phyloP scores from a whole-genome alignment of 495 filamentous ascomycete genomes.

The Xylaria longipes region DNA sequence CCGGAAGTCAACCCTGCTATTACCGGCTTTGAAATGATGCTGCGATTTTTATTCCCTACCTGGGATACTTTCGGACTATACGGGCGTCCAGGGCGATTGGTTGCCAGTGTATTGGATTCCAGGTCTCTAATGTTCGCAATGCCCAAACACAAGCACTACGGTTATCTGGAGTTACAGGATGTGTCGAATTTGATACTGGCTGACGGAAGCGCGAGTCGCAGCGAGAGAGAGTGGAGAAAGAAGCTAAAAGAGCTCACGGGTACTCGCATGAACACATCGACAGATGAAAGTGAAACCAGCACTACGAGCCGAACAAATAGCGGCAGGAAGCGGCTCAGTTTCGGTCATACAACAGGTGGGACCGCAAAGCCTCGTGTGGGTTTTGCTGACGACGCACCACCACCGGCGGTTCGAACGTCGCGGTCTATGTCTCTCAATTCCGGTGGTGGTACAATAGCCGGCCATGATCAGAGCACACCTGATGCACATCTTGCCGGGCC shows the following conservation, averaged over 20 bases:
- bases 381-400: slow-evolving; percentile 66
- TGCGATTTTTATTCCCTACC: slow-evolving; percentile 92
- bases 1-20: slow-evolving; percentile 91
- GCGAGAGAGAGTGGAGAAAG: slow-evolving; percentile 87
- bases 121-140: slow-evolving; percentile 98
- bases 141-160: slow-evolving; percentile 85
- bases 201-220: slow-evolving; percentile 79
- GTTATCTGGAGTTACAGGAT: slow-evolving; percentile 89
- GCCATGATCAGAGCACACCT: not conserved
- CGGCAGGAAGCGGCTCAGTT: slow-evolving; percentile 70
- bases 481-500: slow-evolving; percentile 22
- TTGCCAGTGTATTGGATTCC: slow-evolving; percentile 83
- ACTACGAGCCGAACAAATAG: slow-evolving; percentile 67
- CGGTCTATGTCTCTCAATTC: slow-evolving; percentile 55
- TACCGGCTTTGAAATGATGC: slow-evolving; percentile 93
- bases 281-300: slow-evolving; percentile 50
- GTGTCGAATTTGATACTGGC: slow-evolving; percentile 78
- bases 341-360: slow-evolving; percentile 54
- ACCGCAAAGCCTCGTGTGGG: slow-evolving; percentile 56
- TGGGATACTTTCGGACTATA: slow-evolving; percentile 95
- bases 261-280: slow-evolving; percentile 68
- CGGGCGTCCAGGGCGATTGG: slow-evolving; percentile 83
- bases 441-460: slow-evolving; percentile 40
- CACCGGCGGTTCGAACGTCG: slow-evolving; percentile 58
- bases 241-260: slow-evolving; percentile 89